Evolutionary conservation across 2,329 filamentous ascomycete genomes (phyloP).

Genomic region (Hymenoscyphus fraxineus): DNA sequence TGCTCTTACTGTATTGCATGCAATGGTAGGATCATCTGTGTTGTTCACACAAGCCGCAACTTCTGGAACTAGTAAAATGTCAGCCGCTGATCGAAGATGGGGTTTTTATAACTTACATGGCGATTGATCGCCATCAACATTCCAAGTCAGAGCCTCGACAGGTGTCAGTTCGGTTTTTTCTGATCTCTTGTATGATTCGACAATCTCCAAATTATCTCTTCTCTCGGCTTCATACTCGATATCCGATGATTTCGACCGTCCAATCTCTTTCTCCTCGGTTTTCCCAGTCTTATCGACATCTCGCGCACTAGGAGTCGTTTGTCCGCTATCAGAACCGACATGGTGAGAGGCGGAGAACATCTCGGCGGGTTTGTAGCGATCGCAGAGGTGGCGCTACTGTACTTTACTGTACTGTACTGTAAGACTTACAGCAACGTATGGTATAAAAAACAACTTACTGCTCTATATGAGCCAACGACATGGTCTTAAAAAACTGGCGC

Average conservation of each 20-base stretch:
- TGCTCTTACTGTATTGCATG: slow-evolving; percentile 46
- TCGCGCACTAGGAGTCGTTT: not conserved
- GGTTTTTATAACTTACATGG: slow-evolving; percentile 32
- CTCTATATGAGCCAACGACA: not conserved
- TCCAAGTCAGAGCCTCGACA: slow-evolving; percentile 38
- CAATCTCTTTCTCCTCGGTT: not conserved
- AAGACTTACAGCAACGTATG: no score
- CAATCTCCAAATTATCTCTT: not conserved
- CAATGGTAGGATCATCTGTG: slow-evolving; percentile 31
- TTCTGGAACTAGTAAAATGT: slow-evolving; percentile 33
- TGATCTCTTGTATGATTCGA: slow-evolving; percentile 21
- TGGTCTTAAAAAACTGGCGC: not conserved
- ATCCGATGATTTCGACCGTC: not conserved
- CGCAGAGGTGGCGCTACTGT: not conserved
- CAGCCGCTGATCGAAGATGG: not conserved
- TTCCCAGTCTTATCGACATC: not conserved
- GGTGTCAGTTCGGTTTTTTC: slow-evolving; percentile 36
- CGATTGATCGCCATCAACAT: slow-evolving; percentile 38
- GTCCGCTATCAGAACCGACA: not conserved
- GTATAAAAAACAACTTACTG: not conserved
- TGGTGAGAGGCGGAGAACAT: slow-evolving; percentile 10
- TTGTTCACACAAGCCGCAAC: slow-evolving; percentile 38
- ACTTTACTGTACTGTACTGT: not conserved
- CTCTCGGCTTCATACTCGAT: not conserved
- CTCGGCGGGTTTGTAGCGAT: not conserved